Evolutionary conservation across 768 basidiomycete genomes (phyloP), one percentile per base, ranked within the genome.

Genomic region (Exidia glandulosa): DNA sequence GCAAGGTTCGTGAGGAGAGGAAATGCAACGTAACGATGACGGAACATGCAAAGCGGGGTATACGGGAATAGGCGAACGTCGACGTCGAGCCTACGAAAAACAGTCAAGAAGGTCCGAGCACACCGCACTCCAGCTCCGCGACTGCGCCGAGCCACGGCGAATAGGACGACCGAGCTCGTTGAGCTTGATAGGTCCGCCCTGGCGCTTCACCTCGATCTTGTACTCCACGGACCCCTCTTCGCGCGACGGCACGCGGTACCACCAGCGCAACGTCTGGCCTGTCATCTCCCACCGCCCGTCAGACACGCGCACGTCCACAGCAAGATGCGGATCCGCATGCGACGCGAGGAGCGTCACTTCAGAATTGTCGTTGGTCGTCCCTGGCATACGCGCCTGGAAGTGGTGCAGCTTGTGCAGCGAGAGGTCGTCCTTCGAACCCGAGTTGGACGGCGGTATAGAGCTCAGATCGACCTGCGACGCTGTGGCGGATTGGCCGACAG

Each of bases 221-320:
- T 75, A 71, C 57, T 69, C 72, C 25, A 58, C 62, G 25, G 65
- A 66, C 23, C 62, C 61, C 16, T 66, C 70, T 9, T 66, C 67
- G 0, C 30, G 60, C 9, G 56, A 57, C 3, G 78, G 76, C 1
- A 72, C 64, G 14, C 65, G 65, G 62, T 82, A 81, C 60, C 67
- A 78, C 80, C 80, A 86, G 58, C 69, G 71, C 48, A 86, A 66
- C n/a, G 64, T 73, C 68, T 83, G 81, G 12, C 78, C 79, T 7
- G 73, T 71, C 16, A 81, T 66, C 54, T 75, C 76, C 66, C 75
- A 79, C 19, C 73, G 64, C 0, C 85, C 85, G 9, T 73, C 75
- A 0, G 79, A 77, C 2, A 76, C 73, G 50, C 71, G 63, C 37
- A 83, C 78, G 5, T 72, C 64, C 3, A 81, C 66, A 57, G 75